Percentiles rank a stretch among this genome's conserved stretches.
Evolutionary conservation across 1,284 basidiomycete genomes (phyloP).

Genomic region (Ustilago hordei): DNA sequence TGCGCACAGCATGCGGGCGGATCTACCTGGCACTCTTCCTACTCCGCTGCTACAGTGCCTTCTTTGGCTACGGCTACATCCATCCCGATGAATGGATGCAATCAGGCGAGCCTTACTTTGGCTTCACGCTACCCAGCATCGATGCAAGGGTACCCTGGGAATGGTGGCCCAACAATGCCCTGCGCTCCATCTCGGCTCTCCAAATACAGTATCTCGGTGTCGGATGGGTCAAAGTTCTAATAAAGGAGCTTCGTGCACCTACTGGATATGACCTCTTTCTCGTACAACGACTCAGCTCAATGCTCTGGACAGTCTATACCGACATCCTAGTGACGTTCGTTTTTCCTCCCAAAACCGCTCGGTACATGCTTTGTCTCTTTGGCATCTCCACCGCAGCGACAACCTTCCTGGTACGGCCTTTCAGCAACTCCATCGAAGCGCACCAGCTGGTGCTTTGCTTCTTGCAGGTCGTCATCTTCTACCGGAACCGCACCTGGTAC

Average conservation of each 20-base stretch:
- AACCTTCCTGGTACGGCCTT: conserved; percentile 66
- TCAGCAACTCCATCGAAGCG: conserved; percentile 68
- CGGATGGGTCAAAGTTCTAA: background rate
- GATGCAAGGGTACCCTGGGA: conserved; percentile 29
- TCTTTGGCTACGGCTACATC: conserved; percentile 62
- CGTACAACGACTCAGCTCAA: conserved; percentile 11
- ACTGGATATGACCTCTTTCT: conserved; percentile 23
- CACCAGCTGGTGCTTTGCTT: conserved; percentile 45
- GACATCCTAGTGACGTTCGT: conserved; percentile 13
- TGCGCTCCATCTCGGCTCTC: conserved; percentile 27
- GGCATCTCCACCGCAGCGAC: conserved; percentile 60
- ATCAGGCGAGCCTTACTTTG: conserved; percentile 63
- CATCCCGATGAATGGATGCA: conserved; percentile 71
- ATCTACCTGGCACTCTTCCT: conserved; percentile 53
- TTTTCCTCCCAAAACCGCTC: conserved; percentile 15
- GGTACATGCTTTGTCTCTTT: conserved; percentile 39
- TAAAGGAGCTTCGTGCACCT: background rate
- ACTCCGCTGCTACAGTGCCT: conserved; percentile 56
- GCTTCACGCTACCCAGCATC: background rate
- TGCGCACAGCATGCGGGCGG: conserved; percentile 12
- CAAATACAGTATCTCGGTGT: conserved; percentile 9
- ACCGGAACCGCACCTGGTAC: conserved; percentile 15
- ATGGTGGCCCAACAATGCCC: conserved; percentile 30
- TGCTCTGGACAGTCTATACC: conserved; percentile 23
- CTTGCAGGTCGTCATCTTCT: conserved; percentile 4